A percentile compares a stretch with the other conserved stretches of the same genome.
Conservation (phyloP, 1,284 basidiomycete genomes). For the Microbotryomycetes sp. region DNA sequence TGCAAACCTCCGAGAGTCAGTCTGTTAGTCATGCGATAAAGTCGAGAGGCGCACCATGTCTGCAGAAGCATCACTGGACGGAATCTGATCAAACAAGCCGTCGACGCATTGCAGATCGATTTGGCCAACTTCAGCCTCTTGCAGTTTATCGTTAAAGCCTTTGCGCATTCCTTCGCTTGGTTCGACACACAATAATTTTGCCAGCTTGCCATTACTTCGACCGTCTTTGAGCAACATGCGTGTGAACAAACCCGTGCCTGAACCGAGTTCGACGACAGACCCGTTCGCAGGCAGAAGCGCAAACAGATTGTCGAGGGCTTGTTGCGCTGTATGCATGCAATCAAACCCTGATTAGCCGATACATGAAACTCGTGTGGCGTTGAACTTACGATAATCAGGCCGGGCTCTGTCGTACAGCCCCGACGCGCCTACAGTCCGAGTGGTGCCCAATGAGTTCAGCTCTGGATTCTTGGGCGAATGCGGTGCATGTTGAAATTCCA, state of each 20-base stretch:
- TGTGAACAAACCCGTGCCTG: slow-evolving; percentile 45
- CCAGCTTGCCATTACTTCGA: slow-evolving; percentile 22
- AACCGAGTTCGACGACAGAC: slow-evolving; percentile 39
- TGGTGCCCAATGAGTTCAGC: neutral
- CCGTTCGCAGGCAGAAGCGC: slow-evolving; percentile 22
- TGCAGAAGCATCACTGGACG: slow-evolving; percentile 31
- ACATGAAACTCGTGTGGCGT: too few species aligned
- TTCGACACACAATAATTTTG: slow-evolving; percentile 41
- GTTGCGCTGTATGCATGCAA: too few species aligned
- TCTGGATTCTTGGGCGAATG: too few species aligned
- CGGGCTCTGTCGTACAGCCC: slow-evolving; percentile 43
- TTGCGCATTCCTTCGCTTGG: slow-evolving; percentile 44
- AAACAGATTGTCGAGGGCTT: slow-evolving; percentile 38
- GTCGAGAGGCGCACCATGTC: slow-evolving; percentile 39
- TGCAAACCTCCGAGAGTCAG: slow-evolving; percentile 37
- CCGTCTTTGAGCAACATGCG: slow-evolving; percentile 38
- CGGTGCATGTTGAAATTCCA: too few species aligned
- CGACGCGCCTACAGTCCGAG: slow-evolving; percentile 7
- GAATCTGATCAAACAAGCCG: slow-evolving; percentile 43
- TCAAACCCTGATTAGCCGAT: too few species aligned
- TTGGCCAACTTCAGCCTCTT: slow-evolving; percentile 10
- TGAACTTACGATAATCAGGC: slow-evolving; percentile 46
- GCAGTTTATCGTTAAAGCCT: slow-evolving; percentile 35
- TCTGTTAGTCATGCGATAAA: slow-evolving; percentile 37
- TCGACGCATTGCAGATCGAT: slow-evolving; percentile 33